phyloP scores from a whole-genome alignment of 306 rosid species.

The Trichosanthes truncata region DNA sequence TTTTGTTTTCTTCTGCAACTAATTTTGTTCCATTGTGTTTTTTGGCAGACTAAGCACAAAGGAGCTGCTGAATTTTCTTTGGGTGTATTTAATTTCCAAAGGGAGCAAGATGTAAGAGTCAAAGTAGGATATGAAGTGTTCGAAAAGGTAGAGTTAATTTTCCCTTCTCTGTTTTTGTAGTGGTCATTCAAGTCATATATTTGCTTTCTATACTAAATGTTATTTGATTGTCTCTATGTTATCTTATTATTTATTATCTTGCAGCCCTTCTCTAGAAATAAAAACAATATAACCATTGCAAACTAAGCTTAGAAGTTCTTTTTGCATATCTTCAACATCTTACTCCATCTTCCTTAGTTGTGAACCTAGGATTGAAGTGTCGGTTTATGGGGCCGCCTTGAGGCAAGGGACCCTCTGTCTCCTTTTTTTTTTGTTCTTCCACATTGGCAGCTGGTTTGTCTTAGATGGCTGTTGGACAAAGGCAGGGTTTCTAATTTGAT shows the following conservation, averaged over 20 bases:
- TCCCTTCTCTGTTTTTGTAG: not conserved
- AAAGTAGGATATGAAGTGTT: constrained; percentile 69
- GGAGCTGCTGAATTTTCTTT: constrained; percentile 81
- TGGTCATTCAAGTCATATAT: not conserved
- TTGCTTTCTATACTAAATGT: not conserved
- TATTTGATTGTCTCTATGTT: not conserved
- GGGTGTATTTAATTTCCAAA: constrained; percentile 59
- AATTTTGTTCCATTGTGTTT: not conserved
- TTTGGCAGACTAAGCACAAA: constrained; percentile 41
- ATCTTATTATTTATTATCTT: not conserved
- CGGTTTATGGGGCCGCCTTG: not conserved
- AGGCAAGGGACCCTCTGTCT: not conserved
- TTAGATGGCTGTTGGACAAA: not conserved
- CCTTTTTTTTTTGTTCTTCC: not conserved
- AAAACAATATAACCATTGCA: not conserved
- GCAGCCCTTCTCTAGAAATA: not conserved
- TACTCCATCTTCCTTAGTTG: not conserved
- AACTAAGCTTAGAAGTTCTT: not conserved
- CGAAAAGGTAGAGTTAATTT: constrained; percentile 40
- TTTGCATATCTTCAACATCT: not conserved
- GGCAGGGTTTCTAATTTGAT: not conserved
- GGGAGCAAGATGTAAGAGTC: constrained; percentile 77
- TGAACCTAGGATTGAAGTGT: not conserved
- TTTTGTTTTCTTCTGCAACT: not conserved
- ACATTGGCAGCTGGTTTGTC: not conserved